A percentile compares a stretch with the other conserved stretches of the same genome.
Conservation (phyloP, 208 protist species). For the Porcisia deanei region DNA sequence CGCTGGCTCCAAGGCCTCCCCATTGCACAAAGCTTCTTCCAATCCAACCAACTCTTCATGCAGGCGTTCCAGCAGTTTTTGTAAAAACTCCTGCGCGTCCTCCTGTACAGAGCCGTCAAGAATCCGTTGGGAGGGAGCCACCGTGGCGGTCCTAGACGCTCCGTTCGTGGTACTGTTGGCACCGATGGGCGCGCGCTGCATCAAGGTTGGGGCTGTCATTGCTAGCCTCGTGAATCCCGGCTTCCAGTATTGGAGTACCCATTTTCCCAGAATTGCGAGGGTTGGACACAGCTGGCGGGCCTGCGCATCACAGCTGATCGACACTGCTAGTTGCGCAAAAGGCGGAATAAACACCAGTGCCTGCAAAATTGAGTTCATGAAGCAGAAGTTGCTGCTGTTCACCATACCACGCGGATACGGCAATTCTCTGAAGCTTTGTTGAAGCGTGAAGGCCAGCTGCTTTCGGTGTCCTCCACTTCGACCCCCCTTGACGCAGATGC, state of each 20-base stretch:
- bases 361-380: conserved; percentile 84
- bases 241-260: conserved; percentile 77
- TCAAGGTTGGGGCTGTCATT: conserved; percentile 13
- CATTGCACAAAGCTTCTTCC: conserved; percentile 16
- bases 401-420: conserved; percentile 65
- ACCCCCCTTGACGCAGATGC: background rate
- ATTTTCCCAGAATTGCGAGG: conserved; percentile 54
- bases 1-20: background rate
- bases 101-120: conserved; percentile 71
- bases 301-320: conserved; percentile 28
- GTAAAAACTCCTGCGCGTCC: conserved; percentile 87
- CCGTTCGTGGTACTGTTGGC: background rate
- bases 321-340: conserved; percentile 70
- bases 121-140: conserved; percentile 1
- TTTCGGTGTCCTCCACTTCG: conserved; percentile 4
- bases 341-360: conserved; percentile 60
- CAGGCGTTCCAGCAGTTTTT: conserved; percentile 64
- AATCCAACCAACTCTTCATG: conserved; percentile 52
- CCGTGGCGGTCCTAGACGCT: background rate
- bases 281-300: conserved; percentile 43
- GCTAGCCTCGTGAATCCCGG: conserved; percentile 31
- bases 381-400: conserved; percentile 86
- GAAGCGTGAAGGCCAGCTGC: conserved; percentile 23
- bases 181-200: background rate
- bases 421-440: conserved; percentile 31